Evolutionary conservation across 768 basidiomycete genomes (phyloP).

Genomic region (Clitopilus passeckerianus): DNA sequence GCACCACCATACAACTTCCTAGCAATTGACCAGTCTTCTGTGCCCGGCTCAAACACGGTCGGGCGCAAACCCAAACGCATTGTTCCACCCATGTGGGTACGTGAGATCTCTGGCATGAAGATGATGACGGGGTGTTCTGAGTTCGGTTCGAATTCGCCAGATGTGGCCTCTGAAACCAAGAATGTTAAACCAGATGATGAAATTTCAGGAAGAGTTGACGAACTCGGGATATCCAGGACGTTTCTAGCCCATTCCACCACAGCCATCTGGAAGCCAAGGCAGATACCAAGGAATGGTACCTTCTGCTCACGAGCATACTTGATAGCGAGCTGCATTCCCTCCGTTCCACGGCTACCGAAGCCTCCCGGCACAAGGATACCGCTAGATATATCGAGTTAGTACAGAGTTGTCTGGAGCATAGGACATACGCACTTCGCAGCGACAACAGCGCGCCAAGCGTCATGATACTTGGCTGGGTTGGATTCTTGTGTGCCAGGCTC

Average conservation of each 20-base stretch:
- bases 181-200: no score
- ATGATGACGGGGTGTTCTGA: constrained; percentile 73
- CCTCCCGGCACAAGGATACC: constrained; percentile 98
- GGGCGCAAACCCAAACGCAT: constrained; percentile 99
- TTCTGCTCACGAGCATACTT: constrained; percentile 96
- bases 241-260: constrained; percentile 93
- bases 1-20: constrained; percentile 81
- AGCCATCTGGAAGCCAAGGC: constrained; percentile 95
- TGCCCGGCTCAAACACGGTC: constrained; percentile 76
- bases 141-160: constrained; percentile 69
- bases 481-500: constrained; percentile 77
- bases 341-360: constrained; percentile 89
- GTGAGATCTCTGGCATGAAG: constrained; percentile 99
- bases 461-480: constrained; percentile 86
- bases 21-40: constrained; percentile 65
- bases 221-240: constrained; percentile 68
- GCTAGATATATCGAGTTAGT: constrained; percentile 30
- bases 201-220: constrained; percentile 5
- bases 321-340: constrained; percentile 98
- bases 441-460: constrained; percentile 91
- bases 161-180: constrained; percentile 63
- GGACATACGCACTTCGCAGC: constrained; percentile 64
- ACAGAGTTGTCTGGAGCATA: neutral
- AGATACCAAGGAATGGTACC: constrained; percentile 93
- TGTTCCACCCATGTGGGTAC: constrained; percentile 98